Percentiles rank a stretch among this genome's conserved stretches.
Evolutionary conservation across 208 protist species (phyloP).

Genomic region (Crithidia mellificae): DNA sequence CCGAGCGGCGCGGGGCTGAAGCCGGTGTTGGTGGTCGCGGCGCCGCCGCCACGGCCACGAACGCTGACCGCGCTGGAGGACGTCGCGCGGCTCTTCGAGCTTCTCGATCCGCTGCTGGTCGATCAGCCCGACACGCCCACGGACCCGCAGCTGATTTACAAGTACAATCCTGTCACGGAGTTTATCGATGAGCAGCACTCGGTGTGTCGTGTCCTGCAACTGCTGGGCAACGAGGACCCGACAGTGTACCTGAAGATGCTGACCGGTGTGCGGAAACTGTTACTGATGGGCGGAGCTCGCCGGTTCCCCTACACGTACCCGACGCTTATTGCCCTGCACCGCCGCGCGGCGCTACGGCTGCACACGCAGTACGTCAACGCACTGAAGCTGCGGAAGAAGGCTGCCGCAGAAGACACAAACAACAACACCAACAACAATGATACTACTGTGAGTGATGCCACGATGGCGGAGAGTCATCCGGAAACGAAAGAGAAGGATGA

Average conservation of each 20-base stretch:
- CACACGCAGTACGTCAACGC: slow-evolving; percentile 15
- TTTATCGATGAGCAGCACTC: slow-evolving; percentile 93
- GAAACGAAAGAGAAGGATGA: background rate
- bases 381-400: background rate
- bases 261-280: slow-evolving; percentile 81
- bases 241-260: slow-evolving; percentile 90
- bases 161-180: slow-evolving; percentile 57
- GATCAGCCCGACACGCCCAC: slow-evolving; percentile 65
- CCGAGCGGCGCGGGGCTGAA: background rate
- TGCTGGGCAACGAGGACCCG: slow-evolving; percentile 81
- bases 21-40: slow-evolving; percentile 8
- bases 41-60: slow-evolving; percentile 25
- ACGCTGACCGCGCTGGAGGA: slow-evolving; percentile 61
- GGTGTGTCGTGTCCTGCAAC: slow-evolving; percentile 91
- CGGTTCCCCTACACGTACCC: slow-evolving; percentile 85
- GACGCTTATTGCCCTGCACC: slow-evolving; percentile 82
- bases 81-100: slow-evolving; percentile 76
- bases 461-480: no score
- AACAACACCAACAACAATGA: background rate
- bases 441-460: no score
- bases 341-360: slow-evolving; percentile 66
- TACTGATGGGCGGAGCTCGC: slow-evolving; percentile 84
- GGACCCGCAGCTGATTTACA: slow-evolving; percentile 39
- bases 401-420: background rate
- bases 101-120: slow-evolving; percentile 80